phyloP scores from a whole-genome alignment of 2,329 filamentous ascomycete genomes.

The Colletotrichum phormii region DNA sequence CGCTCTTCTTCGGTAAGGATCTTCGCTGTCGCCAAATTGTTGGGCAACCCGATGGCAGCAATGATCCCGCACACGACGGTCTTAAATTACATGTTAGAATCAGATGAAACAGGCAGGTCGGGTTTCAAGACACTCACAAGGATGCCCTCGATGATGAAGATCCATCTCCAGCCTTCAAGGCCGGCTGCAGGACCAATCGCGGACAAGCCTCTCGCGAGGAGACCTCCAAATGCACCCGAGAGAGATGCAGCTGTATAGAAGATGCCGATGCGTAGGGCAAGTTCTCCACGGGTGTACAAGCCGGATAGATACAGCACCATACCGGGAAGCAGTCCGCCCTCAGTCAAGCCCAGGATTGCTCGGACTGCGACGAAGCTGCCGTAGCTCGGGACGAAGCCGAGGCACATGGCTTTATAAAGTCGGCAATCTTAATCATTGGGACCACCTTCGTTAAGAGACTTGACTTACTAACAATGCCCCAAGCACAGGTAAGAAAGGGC shows the following conservation, averaged over 20 bases:
- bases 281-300: constrained; percentile 69
- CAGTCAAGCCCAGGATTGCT: constrained; percentile 70
- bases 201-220: constrained; percentile 70
- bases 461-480: constrained; percentile 62
- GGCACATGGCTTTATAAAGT: constrained; percentile 55
- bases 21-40: constrained; percentile 62
- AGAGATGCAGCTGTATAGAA: constrained; percentile 77
- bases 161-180: constrained; percentile 70
- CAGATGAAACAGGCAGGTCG: background rate
- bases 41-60: constrained; percentile 67
- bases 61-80: constrained; percentile 65
- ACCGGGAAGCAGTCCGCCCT: constrained; percentile 74
- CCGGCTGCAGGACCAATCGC: constrained; percentile 67
- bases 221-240: constrained; percentile 72
- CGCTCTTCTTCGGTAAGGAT: constrained; percentile 67
- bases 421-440: background rate
- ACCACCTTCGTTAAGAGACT: too few species aligned
- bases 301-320: constrained; percentile 76
- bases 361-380: constrained; percentile 71
- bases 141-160: constrained; percentile 71
- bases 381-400: constrained; percentile 65
- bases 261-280: constrained; percentile 72
- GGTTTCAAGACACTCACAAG: constrained; percentile 49
- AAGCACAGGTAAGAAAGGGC: constrained; percentile 64
- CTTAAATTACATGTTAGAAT: constrained; percentile 44